Conservation (phyloP, 2,329 filamentous ascomycete genomes). For the Lachnellula occidentalis region DNA sequence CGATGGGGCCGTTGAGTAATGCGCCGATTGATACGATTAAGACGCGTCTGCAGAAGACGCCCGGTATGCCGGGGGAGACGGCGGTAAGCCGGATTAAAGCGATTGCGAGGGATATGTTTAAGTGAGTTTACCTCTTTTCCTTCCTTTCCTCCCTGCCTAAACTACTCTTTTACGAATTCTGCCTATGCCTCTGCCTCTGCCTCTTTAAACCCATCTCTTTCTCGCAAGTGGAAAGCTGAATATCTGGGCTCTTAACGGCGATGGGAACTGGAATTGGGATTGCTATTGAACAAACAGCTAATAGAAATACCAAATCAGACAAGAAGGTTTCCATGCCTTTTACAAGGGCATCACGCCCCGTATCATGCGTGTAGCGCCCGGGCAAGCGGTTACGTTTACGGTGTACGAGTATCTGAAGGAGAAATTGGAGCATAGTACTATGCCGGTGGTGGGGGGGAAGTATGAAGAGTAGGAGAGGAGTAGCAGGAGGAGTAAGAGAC, state of each 20-base stretch:
- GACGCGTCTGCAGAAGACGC: constrained; percentile 87
- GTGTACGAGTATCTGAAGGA: constrained; percentile 75
- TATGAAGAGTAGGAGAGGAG: constrained; percentile 56
- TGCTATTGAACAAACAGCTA: background rate
- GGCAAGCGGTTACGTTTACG: constrained; percentile 74
- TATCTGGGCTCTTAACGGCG: background rate
- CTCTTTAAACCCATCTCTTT: background rate
- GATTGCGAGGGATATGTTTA: constrained; percentile 83
- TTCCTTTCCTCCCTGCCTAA: too few relatives aligned
- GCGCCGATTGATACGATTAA: constrained; percentile 99
- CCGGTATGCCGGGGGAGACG: constrained; percentile 73
- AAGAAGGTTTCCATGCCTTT: constrained; percentile 91
- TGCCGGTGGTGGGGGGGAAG: constrained; percentile 53
- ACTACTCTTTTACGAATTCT: too few relatives aligned
- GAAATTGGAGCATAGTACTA: constrained; percentile 59
- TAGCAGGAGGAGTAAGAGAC: background rate
- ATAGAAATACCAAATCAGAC: constrained; percentile 42
- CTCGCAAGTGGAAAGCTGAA: background rate
- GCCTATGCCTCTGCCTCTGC: too few relatives aligned
- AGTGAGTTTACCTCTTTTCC: constrained; percentile 39
- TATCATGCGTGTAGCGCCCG: constrained; percentile 94
- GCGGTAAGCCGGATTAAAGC: constrained; percentile 71
- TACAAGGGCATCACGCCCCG: constrained; percentile 98
- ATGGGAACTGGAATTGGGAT: background rate
- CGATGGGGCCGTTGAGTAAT: constrained; percentile 93